These are phyloP conservation scores for Myrica gale DNA, from an alignment of 306 rosid species.

Conservation along the genomic window DNA sequence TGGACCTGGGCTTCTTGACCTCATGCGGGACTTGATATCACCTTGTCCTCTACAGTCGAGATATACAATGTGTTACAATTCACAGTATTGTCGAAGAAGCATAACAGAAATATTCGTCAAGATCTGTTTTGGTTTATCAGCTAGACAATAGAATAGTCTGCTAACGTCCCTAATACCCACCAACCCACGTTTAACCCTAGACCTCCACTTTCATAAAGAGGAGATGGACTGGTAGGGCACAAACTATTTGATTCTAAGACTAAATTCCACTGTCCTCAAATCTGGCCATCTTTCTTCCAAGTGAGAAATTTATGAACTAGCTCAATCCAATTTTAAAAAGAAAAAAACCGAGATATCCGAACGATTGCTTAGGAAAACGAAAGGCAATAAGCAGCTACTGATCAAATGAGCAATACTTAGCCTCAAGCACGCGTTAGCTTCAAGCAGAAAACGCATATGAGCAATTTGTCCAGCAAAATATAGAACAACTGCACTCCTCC, in stretches of 20 bases:
- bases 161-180: not conserved
- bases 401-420: not conserved
- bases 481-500: not conserved
- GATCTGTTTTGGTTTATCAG: not conserved
- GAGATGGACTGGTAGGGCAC: no score
- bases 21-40: constrained; percentile 51
- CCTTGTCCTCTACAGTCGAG: constrained; percentile 51
- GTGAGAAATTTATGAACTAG: not conserved
- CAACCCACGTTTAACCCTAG: not conserved
- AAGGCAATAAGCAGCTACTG: not conserved
- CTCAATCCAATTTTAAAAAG: not conserved
- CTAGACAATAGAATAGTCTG: not conserved
- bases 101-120: not conserved
- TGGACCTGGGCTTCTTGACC: constrained; percentile 79
- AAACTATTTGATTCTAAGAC: not conserved
- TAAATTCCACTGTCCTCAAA: not conserved
- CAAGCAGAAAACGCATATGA: not conserved
- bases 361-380: not conserved
- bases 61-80: constrained; percentile 29
- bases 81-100: constrained; percentile 25
- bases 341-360: not conserved
- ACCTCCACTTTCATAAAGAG: not conserved
- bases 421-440: not conserved
- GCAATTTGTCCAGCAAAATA: not conserved
- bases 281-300: not conserved